These are phyloP conservation scores for Venturia carpophila DNA, from an alignment of 2,329 filamentous ascomycete genomes.

Conservation along the genomic window DNA sequence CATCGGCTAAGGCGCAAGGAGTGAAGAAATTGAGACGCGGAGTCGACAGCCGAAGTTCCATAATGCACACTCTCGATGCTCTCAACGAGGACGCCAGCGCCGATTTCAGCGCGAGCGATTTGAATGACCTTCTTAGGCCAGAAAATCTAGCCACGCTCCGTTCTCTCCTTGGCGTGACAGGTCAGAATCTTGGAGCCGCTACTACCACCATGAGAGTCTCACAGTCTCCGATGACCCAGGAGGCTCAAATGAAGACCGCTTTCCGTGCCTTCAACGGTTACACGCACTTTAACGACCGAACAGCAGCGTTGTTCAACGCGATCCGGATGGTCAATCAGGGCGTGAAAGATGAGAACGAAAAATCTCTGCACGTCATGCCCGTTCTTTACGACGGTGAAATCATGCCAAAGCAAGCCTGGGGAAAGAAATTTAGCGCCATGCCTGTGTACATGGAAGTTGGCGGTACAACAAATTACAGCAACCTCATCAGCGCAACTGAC, in stretches of 20 bases:
- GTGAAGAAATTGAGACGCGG: background rate
- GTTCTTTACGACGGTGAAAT: slow-evolving; percentile 15
- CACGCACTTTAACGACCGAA: background rate
- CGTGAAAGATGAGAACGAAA: background rate
- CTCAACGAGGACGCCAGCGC: background rate
- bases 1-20: background rate
- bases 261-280: background rate
- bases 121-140: background rate
- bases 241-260: background rate
- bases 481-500: background rate
- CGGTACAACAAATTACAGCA: background rate
- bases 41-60: background rate
- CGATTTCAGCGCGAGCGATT: background rate
- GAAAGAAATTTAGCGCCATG: slow-evolving; percentile 3
- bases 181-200: background rate
- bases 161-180: background rate
- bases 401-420: slow-evolving; percentile 8
- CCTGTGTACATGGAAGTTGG: background rate
- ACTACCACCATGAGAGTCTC: background rate
- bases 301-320: background rate
- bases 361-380: background rate
- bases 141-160: background rate
- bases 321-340: background rate
- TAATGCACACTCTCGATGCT: background rate
- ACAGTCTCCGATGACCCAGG: background rate